Conservation (phyloP, 2,329 filamentous ascomycete species). For the Penicillium capsulatum region DNA sequence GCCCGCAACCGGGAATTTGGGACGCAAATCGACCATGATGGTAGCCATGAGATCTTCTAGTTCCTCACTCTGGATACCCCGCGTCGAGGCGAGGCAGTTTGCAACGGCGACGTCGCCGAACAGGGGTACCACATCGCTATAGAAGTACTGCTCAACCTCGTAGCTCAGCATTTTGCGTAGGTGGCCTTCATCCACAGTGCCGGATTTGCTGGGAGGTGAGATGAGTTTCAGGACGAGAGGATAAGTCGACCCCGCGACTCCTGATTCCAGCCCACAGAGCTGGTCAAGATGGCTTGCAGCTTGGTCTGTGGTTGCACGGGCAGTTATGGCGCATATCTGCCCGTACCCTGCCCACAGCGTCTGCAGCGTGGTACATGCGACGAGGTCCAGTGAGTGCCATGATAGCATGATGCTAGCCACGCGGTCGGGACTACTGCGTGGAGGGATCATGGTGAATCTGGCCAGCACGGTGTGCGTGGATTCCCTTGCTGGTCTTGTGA, state of each 20-base stretch:
- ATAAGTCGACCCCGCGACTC: constrained; percentile 15
- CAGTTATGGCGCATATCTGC: constrained; percentile 54
- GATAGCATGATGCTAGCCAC: constrained; percentile 29
- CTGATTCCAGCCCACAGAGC: constrained; percentile 21
- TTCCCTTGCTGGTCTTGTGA: too few species aligned
- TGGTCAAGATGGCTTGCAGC: constrained; percentile 20
- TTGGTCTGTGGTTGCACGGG: constrained; percentile 31
- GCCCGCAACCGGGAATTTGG: constrained; percentile 52
- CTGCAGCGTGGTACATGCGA: constrained; percentile 35
- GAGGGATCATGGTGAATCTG: constrained; percentile 10
- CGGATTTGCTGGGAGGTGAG: constrained; percentile 44
- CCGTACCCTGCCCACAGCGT: constrained; percentile 49
- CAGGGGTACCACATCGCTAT: constrained; percentile 52
- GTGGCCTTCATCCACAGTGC: constrained; percentile 55
- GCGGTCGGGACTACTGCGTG: constrained; percentile 14
- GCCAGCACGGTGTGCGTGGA: too few species aligned
- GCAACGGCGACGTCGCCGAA: constrained; percentile 50
- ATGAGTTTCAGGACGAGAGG: constrained; percentile 58
- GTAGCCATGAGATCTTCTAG: constrained; percentile 47
- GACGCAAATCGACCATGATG: constrained; percentile 55
- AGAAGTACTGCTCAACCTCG: constrained; percentile 64
- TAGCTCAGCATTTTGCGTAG: constrained; percentile 64
- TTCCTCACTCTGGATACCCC: constrained; percentile 25
- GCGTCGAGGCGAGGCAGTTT: constrained; percentile 47
- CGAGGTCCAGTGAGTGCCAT: constrained; percentile 26